Evolutionary conservation across 2,329 filamentous ascomycete species (phyloP).

Genomic region (Aspergillus tubingensis): DNA sequence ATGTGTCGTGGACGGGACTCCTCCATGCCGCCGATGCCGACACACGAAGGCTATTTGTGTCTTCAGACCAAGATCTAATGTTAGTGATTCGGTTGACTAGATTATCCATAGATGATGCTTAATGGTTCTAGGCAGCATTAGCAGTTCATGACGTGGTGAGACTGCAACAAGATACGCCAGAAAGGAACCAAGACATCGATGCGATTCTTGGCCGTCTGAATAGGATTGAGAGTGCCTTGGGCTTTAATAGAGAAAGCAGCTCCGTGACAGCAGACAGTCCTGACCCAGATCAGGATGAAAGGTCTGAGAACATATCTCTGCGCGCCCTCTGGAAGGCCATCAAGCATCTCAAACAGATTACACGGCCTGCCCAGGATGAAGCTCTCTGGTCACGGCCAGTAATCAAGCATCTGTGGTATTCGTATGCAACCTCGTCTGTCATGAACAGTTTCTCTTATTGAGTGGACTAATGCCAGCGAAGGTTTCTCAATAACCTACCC

Average conservation of each 20-base stretch:
- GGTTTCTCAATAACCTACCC: conserved; percentile 31
- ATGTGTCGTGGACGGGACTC: conserved; percentile 31
- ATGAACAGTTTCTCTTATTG: background rate
- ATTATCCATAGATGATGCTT: background rate
- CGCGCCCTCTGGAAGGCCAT: conserved; percentile 26
- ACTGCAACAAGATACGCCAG: conserved; percentile 11
- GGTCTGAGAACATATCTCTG: conserved; percentile 10
- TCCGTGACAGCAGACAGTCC: conserved; percentile 1
- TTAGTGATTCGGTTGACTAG: conserved; percentile 9
- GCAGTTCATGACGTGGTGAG: conserved; percentile 21
- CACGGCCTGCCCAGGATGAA: conserved; percentile 22
- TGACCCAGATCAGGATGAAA: conserved; percentile 20
- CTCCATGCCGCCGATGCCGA: conserved; percentile 33
- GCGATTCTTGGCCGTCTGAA: conserved; percentile 28
- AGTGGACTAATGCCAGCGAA: conserved; percentile 11
- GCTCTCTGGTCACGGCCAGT: conserved; percentile 26
- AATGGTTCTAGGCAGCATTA: conserved; percentile 25
- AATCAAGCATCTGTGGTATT: conserved; percentile 29
- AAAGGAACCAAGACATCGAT: conserved; percentile 11
- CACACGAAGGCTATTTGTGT: conserved; percentile 26
- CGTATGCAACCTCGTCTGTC: conserved; percentile 19
- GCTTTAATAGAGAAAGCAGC: conserved; percentile 19
- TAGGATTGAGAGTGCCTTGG: conserved; percentile 28
- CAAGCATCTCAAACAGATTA: conserved; percentile 26
- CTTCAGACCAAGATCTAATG: conserved; percentile 35